Percentiles rank a stretch among this genome's conserved stretches.
Conservation (phyloP, 257 asterid species). For the Gentiana macrophylla region DNA sequence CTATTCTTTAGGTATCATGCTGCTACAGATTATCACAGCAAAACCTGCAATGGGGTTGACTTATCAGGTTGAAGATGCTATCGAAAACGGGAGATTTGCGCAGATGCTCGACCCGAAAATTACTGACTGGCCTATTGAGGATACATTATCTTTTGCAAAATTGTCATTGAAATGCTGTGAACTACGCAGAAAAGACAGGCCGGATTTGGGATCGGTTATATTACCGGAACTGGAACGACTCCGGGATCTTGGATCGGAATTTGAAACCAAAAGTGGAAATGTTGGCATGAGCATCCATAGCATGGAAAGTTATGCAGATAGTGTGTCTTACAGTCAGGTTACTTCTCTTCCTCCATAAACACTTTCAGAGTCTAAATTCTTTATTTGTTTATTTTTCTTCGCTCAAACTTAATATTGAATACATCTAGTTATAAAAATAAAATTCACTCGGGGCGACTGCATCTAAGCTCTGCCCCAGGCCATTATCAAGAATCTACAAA, state of each 20-base stretch:
- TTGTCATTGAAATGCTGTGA: slow-evolving; percentile 67
- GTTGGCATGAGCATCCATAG: slow-evolving; percentile 1
- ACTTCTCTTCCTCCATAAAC: slow-evolving; percentile 1
- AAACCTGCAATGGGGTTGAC: slow-evolving; percentile 70
- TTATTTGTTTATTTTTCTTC: too few relatives aligned
- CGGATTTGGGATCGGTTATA: slow-evolving; percentile 62
- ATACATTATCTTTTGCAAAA: slow-evolving; percentile 50
- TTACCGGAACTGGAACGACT: slow-evolving; percentile 59
- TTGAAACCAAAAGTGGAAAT: slow-evolving; percentile 8
- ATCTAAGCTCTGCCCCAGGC: too few relatives aligned
- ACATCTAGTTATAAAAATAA: too few relatives aligned
- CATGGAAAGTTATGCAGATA: slow-evolving; percentile 20
- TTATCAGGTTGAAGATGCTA: slow-evolving; percentile 49
- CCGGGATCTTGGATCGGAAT: slow-evolving; percentile 29
- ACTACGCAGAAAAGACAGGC: slow-evolving; percentile 78
- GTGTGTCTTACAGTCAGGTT: slow-evolving; percentile 24
- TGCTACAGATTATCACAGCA: slow-evolving; percentile 69
- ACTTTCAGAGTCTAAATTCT: too few relatives aligned
- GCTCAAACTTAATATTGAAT: too few relatives aligned
- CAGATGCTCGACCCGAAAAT: slow-evolving; percentile 60
- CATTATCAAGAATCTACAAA: neutral
- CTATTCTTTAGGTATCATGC: slow-evolving; percentile 61
- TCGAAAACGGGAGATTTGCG: slow-evolving; percentile 43
- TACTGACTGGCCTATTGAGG: slow-evolving; percentile 75
- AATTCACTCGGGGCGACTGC: too few relatives aligned